These are phyloP conservation scores for Penicillium manginii DNA, from an alignment of 495 filamentous ascomycete species.

Conservation along the genomic window DNA sequence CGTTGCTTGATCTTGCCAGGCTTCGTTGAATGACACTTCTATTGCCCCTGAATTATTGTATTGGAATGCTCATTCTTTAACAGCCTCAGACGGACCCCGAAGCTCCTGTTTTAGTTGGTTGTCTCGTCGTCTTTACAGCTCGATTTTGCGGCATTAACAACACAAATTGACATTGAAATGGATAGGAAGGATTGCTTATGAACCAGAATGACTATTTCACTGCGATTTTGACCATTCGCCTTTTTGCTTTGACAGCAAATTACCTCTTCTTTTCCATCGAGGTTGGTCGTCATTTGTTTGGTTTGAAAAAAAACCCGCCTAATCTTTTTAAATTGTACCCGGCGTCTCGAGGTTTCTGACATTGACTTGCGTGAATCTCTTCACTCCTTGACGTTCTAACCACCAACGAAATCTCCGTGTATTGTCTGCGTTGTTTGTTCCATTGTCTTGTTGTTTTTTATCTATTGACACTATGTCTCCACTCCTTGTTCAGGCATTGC, in stretches of 20 bases:
- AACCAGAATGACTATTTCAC: conserved; percentile 42
- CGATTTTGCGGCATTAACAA: conserved; percentile 30
- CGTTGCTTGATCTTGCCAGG: not conserved
- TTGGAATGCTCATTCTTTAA: conserved; percentile 23
- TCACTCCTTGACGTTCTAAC: conserved; percentile 23
- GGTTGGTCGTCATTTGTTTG: conserved; percentile 46
- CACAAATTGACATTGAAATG: conserved; percentile 30
- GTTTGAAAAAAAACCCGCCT: conserved; percentile 36
- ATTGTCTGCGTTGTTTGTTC: conserved; percentile 22
- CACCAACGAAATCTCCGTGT: conserved; percentile 23
- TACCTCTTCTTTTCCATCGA: conserved; percentile 45
- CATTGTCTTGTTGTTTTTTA: not conserved
- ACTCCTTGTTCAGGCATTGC: conserved; percentile 15
- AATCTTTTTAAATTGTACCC: conserved; percentile 35
- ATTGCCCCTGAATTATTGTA: conserved; percentile 4
- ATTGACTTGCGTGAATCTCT: conserved; percentile 26
- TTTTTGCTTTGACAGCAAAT: conserved; percentile 32
- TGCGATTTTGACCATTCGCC: conserved; percentile 21
- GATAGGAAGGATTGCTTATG: conserved; percentile 21
- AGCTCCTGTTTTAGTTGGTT: conserved; percentile 43
- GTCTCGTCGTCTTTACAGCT: conserved; percentile 19
- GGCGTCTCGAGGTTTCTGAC: conserved; percentile 11
- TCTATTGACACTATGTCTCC: conserved; percentile 22
- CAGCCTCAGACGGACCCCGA: conserved; percentile 45
- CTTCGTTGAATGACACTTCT: too few species aligned